A percentile compares a stretch with the other conserved stretches of the same genome.
Evolutionary conservation across 2,329 filamentous ascomycete genomes (phyloP).

Genomic region (Bipolaris oryzae): DNA sequence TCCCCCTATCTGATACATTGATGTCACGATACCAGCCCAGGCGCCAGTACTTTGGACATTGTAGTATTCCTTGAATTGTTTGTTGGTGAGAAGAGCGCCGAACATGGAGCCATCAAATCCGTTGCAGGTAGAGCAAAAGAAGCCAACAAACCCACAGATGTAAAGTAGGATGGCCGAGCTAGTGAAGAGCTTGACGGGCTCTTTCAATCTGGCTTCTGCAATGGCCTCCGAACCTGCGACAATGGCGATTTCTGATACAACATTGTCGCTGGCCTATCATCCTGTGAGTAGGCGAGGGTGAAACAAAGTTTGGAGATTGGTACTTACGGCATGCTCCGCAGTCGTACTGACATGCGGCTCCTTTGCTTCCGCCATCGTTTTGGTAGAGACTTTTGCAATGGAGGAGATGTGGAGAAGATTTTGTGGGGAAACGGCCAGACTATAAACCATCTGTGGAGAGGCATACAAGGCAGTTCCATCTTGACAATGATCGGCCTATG

Average conservation of each 20-base stretch:
- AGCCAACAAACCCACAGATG: constrained; percentile 39
- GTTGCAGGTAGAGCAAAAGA: constrained; percentile 60
- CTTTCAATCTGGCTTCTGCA: constrained; percentile 61
- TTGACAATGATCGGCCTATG: constrained; percentile 10
- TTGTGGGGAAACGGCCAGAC: constrained; percentile 9
- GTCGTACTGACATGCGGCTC: constrained; percentile 18
- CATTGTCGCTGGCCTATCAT: constrained; percentile 18
- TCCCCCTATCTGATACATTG: constrained; percentile 58
- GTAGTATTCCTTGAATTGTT: constrained; percentile 52
- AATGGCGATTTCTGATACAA: constrained; percentile 51
- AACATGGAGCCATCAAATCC: constrained; percentile 66
- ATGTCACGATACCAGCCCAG: constrained; percentile 53
- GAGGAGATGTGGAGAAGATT: constrained; percentile 17
- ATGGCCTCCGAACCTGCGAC: constrained; percentile 61
- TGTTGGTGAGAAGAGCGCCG: constrained; percentile 57
- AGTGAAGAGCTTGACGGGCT: constrained; percentile 49
- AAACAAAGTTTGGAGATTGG: not conserved
- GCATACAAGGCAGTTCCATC: not conserved
- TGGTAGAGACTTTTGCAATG: constrained; percentile 10
- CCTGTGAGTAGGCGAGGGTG: not conserved
- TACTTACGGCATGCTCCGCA: constrained; percentile 25
- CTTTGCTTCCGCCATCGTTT: constrained; percentile 25
- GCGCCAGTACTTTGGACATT: constrained; percentile 50
- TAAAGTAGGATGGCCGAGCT: constrained; percentile 30
- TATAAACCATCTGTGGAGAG: constrained; percentile 22